Base-by-base conservation (phyloP, 1,139 yeast genomes). In the Candida glucosophila region DNA sequence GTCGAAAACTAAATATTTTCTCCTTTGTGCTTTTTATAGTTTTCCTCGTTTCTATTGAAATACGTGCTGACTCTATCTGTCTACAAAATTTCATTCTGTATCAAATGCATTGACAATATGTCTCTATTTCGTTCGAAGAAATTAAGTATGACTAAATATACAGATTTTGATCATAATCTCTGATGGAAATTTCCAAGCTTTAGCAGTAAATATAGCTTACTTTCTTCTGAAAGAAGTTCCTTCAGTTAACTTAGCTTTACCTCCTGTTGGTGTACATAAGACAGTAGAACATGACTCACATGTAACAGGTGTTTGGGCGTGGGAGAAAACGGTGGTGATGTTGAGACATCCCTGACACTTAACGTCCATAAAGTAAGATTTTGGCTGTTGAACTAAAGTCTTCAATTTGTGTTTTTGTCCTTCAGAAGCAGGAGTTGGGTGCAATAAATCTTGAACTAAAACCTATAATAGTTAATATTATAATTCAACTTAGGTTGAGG, bases 211-310 rank as follows among this genome's bases (percentile, higher is more conserved):
- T n/a, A n/a, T n/a, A n/a, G n/a, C n/a, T 77, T 82, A 85, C 81
- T 85, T 85, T 73, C 82, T 81, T 77, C 96, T 82, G 93, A 82
- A 85, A 55, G 95, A 86, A 59, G 88, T 79, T 61, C 95, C 96
- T 72, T 85, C 95, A 52, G 95, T 82, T 64, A 86, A 77, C 72
- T 79, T 82, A 57, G 95, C 94, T 78, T 85, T 86, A 76, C 96
- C 96, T 76, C 96, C 96, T 46, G 95, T 81, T 59, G 96, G 96
- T 62, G 88, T 80, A 69, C 95, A 85, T 57, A 86, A 79, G 46
- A 86, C 94, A 46, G 94, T 83, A 52, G 95, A 79, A 69, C 96
- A 86, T 39, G 90, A 76, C 58, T 88, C 95, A 73, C 96, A 86
- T 58, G 94, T 80, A 59, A 86, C 95, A 53, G 94, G 95, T 49